These are phyloP conservation scores for Boletus sensibilis DNA, from an alignment of 768 basidiomycete species.

Conservation along the genomic window DNA sequence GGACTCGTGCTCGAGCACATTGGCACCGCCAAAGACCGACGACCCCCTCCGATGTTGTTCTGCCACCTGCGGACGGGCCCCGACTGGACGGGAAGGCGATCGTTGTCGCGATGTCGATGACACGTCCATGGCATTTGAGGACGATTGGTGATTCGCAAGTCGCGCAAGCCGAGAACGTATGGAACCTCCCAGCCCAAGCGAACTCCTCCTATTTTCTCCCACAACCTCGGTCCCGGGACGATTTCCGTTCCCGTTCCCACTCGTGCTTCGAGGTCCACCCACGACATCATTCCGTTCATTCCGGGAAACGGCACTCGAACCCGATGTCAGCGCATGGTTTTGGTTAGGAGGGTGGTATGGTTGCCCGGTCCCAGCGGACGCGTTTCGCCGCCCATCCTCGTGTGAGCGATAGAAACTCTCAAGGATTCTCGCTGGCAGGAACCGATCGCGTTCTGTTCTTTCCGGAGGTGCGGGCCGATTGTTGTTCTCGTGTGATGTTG, in stretches of 20 bases:
- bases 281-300: slow-evolving; percentile 9
- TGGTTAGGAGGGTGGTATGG: slow-evolving; percentile 9
- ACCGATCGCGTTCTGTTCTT: slow-evolving; percentile 26
- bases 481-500: slow-evolving; percentile 15
- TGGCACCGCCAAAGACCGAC: slow-evolving; percentile 2
- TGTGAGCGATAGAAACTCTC: slow-evolving; percentile 23
- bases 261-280: slow-evolving; percentile 5
- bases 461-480: slow-evolving; percentile 10
- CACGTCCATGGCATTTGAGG: slow-evolving; percentile 3
- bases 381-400: slow-evolving; percentile 26
- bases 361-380: slow-evolving; percentile 5
- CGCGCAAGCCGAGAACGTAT: slow-evolving; percentile 30
- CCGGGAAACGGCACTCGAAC: neutral
- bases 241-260: slow-evolving; percentile 7
- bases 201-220: slow-evolving; percentile 18
- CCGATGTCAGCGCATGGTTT: neutral
- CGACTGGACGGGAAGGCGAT: slow-evolving; percentile 25
- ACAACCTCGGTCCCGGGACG: slow-evolving; percentile 8
- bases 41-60: slow-evolving; percentile 16
- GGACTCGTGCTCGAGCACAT: slow-evolving; percentile 11
- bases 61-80: slow-evolving; percentile 24
- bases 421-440: slow-evolving; percentile 21
- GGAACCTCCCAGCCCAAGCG: slow-evolving; percentile 24
- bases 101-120: slow-evolving; percentile 19
- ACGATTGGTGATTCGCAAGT: slow-evolving; percentile 18